phyloP scores from a whole-genome alignment of 2,329 filamentous ascomycete species.

The Pyrenophora tritici-repentis region DNA sequence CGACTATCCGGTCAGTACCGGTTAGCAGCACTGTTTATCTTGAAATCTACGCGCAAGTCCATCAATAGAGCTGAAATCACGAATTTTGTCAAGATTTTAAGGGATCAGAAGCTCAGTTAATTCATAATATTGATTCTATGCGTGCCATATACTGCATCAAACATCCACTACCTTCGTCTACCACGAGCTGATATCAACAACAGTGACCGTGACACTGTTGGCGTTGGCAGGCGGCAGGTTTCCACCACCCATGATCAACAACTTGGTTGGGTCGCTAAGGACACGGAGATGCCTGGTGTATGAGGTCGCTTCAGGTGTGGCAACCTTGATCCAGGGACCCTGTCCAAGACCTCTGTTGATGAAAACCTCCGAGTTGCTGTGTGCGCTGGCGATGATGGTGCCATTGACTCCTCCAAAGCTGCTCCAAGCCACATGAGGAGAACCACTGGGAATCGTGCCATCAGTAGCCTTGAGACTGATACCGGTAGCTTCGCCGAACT shows the following conservation, averaged over 20 bases:
- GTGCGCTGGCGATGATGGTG: conserved; percentile 56
- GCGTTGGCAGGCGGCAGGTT: conserved; percentile 40
- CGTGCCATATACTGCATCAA: too few species aligned
- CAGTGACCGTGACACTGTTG: conserved; percentile 39
- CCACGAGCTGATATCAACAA: conserved; percentile 34
- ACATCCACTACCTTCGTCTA: too few species aligned
- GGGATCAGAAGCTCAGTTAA: too few species aligned
- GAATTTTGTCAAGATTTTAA: too few species aligned
- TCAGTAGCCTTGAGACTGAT: conserved; percentile 52
- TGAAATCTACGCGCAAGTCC: too few species aligned
- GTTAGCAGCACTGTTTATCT: too few species aligned
- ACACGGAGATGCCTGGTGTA: conserved; percentile 57
- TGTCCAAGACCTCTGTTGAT: conserved; percentile 54
- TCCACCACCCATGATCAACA: conserved; percentile 52
- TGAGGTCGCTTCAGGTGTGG: conserved; percentile 47
- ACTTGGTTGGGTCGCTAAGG: conserved; percentile 46
- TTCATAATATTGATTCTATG: too few species aligned
- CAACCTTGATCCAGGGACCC: conserved; percentile 53
- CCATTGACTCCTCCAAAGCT: conserved; percentile 54
- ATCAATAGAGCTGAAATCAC: too few species aligned
- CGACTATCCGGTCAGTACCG: too few species aligned
- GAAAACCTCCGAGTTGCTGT: conserved; percentile 51
- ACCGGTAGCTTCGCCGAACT: conserved; percentile 51
- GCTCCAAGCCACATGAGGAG: conserved; percentile 60
- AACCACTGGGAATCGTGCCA: conserved; percentile 53